Evolutionary conservation across 352 stramenopile genomes (phyloP).

Genomic region (Pythium oligandrum): DNA sequence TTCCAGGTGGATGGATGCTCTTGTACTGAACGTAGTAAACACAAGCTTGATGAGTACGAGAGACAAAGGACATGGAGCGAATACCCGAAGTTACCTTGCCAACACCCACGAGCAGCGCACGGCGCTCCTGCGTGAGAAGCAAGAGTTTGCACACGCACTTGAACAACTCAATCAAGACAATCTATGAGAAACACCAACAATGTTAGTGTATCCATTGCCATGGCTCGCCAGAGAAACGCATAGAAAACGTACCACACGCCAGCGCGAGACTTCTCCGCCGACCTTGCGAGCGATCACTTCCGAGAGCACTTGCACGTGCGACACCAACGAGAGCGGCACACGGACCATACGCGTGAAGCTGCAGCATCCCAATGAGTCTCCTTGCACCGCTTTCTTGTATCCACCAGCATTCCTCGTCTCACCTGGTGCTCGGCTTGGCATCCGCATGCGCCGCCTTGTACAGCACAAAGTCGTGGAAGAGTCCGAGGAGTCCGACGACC

Average conservation of each 20-base stretch:
- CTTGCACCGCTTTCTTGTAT: too few relatives aligned
- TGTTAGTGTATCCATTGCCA: neutral
- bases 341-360: slow-evolving; percentile 55
- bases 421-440: neutral
- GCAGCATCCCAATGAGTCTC: too few relatives aligned
- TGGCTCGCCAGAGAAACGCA: neutral
- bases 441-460: slow-evolving; percentile 43
- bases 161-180: slow-evolving; percentile 72
- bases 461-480: slow-evolving; percentile 83
- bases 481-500: slow-evolving; percentile 60
- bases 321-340: slow-evolving; percentile 71
- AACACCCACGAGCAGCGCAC: slow-evolving; percentile 46
- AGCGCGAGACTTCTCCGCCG: slow-evolving; percentile 64
- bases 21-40: slow-evolving; percentile 12
- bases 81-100: slow-evolving; percentile 32
- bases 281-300: slow-evolving; percentile 71
- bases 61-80: too few relatives aligned
- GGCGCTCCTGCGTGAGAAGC: slow-evolving; percentile 55
- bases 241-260: slow-evolving; percentile 44
- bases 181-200: slow-evolving; percentile 22
- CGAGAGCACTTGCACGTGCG: slow-evolving; percentile 74
- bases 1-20: slow-evolving; percentile 18
- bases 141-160: slow-evolving; percentile 69
- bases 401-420: neutral
- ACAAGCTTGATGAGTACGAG: too few relatives aligned